A percentile compares a stretch with the other conserved stretches of the same genome.
These are phyloP conservation scores for Alternaria angustiovoidea DNA, from an alignment of 2,329 filamentous ascomycete genomes.

Conservation along the genomic window DNA sequence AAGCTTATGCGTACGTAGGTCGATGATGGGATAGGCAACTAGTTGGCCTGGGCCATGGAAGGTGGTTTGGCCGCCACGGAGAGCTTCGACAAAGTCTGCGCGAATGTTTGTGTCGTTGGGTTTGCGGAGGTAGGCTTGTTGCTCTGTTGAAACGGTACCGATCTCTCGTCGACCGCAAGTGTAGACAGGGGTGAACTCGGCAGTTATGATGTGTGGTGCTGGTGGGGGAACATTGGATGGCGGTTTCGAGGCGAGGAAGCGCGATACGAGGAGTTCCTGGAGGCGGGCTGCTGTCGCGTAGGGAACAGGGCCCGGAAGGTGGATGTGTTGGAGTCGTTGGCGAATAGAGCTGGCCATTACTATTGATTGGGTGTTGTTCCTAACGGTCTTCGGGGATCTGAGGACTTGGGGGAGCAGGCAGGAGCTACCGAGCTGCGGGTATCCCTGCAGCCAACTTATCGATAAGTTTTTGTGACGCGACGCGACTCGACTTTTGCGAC, in stretches of 20 bases:
- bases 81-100: conserved; percentile 73
- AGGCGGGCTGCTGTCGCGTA: conserved; percentile 64
- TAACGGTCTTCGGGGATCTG: not conserved
- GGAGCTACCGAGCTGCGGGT: not conserved
- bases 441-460: conserved; percentile 11
- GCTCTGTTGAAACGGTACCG: conserved; percentile 56
- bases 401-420: not conserved
- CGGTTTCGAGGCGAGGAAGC: conserved; percentile 69
- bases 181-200: conserved; percentile 83
- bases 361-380: conserved; percentile 6
- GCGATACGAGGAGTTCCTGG: conserved; percentile 64
- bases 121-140: conserved; percentile 53
- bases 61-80: conserved; percentile 89
- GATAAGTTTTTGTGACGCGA: conserved; percentile 29
- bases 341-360: conserved; percentile 52
- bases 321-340: conserved; percentile 66
- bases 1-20: conserved; percentile 73
- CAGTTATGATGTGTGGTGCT: conserved; percentile 75
- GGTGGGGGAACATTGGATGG: conserved; percentile 58
- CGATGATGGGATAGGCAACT: conserved; percentile 91
- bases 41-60: conserved; percentile 95
- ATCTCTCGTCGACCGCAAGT: conserved; percentile 86
- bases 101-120: conserved; percentile 38
- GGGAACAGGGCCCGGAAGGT: conserved; percentile 62
- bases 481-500: conserved; percentile 10